Conservation (phyloP, 2,329 filamentous ascomycete genomes). For the Beauveria asiatica region DNA sequence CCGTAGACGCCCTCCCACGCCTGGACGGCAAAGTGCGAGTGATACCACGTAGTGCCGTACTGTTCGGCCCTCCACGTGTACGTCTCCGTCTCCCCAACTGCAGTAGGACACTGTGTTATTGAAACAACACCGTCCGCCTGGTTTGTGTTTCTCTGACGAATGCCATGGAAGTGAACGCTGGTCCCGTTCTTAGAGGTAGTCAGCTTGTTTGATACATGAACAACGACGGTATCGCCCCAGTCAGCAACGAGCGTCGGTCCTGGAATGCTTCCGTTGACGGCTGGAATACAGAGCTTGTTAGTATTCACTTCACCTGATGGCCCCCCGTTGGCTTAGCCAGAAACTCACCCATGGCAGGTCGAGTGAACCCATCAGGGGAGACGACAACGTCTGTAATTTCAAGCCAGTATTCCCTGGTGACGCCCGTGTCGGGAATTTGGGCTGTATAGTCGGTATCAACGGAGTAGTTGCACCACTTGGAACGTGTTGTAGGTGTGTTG, state of each 20-base stretch:
- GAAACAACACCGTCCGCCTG: slow-evolving; percentile 52
- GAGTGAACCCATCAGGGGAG: slow-evolving; percentile 50
- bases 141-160: slow-evolving; percentile 49
- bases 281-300: not conserved
- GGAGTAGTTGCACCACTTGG: not conserved
- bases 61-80: slow-evolving; percentile 51
- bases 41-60: slow-evolving; percentile 56
- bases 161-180: slow-evolving; percentile 52
- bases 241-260: slow-evolving; percentile 49
- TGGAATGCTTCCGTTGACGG: slow-evolving; percentile 51
- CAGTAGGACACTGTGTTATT: slow-evolving; percentile 49
- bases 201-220: slow-evolving; percentile 34
- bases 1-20: slow-evolving; percentile 42
- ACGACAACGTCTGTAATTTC: slow-evolving; percentile 53
- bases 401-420: slow-evolving; percentile 37
- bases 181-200: slow-evolving; percentile 25
- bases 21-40: slow-evolving; percentile 36
- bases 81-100: slow-evolving; percentile 42
- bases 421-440: not conserved
- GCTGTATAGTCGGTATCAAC: not conserved
- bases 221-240: slow-evolving; percentile 44
- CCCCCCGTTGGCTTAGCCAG: too few species aligned
- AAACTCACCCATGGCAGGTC: slow-evolving; percentile 41
- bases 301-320: not conserved
- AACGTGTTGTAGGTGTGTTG: not conserved